Conservation (phyloP, 768 basidiomycete genomes). For the Russula virescens region DNA sequence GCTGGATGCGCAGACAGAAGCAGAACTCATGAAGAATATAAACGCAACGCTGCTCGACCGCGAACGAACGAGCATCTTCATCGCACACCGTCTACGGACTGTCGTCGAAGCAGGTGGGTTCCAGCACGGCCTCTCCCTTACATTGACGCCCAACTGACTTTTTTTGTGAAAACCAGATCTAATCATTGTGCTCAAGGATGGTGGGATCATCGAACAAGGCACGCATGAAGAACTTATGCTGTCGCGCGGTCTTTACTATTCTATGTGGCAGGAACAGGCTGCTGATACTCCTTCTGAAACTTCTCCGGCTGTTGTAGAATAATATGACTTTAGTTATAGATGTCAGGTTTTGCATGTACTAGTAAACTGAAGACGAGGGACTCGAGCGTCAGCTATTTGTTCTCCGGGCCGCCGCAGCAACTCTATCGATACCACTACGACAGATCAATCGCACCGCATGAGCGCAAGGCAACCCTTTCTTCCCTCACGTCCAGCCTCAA, state of each 20-base stretch:
- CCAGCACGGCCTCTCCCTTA: background rate
- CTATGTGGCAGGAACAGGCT: slow-evolving; percentile 80
- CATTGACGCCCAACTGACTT: background rate
- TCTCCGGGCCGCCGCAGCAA: background rate
- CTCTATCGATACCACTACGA: background rate
- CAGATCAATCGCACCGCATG: background rate
- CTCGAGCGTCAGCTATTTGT: too few relatives aligned
- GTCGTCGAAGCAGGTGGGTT: slow-evolving; percentile 80
- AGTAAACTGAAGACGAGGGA: too few relatives aligned
- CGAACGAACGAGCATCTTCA: slow-evolving; percentile 89
- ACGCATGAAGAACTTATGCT: slow-evolving; percentile 84
- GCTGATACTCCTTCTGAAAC: slow-evolving; percentile 25
- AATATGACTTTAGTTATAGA: background rate
- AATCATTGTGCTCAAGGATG: slow-evolving; percentile 92
- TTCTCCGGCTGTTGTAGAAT: slow-evolving; percentile 15
- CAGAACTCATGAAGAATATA: slow-evolving; percentile 92
- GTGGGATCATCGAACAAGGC: slow-evolving; percentile 85
- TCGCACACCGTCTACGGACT: slow-evolving; percentile 88
- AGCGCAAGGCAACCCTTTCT: slow-evolving; percentile 21
- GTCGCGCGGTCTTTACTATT: slow-evolving; percentile 61
- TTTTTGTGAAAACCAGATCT: slow-evolving; percentile 47
- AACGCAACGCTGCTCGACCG: slow-evolving; percentile 71
- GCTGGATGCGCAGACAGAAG: slow-evolving; percentile 90
- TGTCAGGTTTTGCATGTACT: background rate
- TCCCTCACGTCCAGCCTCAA: slow-evolving; percentile 17